Evolutionary conservation across 2,329 filamentous ascomycete genomes (phyloP).

Genomic region (Cryphonectria naterciae): DNA sequence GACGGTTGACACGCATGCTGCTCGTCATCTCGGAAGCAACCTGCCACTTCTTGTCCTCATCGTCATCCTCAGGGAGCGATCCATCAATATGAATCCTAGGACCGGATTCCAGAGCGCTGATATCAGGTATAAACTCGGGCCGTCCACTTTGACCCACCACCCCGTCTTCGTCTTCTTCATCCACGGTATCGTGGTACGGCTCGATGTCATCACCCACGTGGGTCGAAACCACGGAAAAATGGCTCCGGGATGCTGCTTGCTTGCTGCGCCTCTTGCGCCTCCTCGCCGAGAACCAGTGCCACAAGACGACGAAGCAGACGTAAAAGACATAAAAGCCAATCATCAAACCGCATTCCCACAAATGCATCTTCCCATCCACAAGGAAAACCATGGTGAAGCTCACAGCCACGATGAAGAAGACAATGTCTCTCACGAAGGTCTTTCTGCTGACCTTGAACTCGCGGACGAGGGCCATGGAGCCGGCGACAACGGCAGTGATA

Average conservation of each 20-base stretch:
- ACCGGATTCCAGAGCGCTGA: slow-evolving; percentile 30
- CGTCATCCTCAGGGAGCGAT: slow-evolving; percentile 38
- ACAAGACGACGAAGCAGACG: slow-evolving; percentile 82
- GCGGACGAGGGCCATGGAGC: slow-evolving; percentile 94
- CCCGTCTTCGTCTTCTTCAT: slow-evolving; percentile 60
- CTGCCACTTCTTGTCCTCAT: slow-evolving; percentile 62
- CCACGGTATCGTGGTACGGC: slow-evolving; percentile 65
- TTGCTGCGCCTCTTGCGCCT: slow-evolving; percentile 63
- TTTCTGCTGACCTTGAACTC: slow-evolving; percentile 90
- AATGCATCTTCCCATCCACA: slow-evolving; percentile 77
- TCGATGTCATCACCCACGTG: slow-evolving; percentile 59
- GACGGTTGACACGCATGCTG: slow-evolving; percentile 87
- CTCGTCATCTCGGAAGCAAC: slow-evolving; percentile 83
- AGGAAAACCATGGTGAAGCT: slow-evolving; percentile 87
- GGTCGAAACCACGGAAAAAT: slow-evolving; percentile 66
- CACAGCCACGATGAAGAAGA: slow-evolving; percentile 88
- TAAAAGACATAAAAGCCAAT: slow-evolving; percentile 91
- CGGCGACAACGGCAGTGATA: slow-evolving; percentile 94
- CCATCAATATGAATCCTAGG: slow-evolving; percentile 53
- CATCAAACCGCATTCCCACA: slow-evolving; percentile 93
- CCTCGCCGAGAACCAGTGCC: slow-evolving; percentile 84
- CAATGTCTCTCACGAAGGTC: slow-evolving; percentile 88
- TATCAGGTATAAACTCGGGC: slow-evolving; percentile 33
- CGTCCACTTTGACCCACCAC: slow-evolving; percentile 37
- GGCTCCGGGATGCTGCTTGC: slow-evolving; percentile 73